Evolutionary conservation across 73 alveolate species (phyloP), one percentile per base, ranked within the genome.

Genomic region (Paramecium sonneborni): DNA sequence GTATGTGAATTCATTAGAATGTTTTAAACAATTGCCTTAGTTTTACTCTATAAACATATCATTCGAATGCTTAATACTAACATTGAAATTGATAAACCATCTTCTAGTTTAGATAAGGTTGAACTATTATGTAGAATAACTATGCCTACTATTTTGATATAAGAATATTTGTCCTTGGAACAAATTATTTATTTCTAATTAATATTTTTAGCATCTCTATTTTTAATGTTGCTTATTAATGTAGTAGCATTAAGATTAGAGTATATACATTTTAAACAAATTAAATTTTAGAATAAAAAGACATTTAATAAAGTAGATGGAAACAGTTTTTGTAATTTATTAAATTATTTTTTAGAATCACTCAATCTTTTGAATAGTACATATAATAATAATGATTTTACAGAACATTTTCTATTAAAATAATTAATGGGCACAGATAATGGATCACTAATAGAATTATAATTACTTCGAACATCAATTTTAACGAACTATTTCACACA

Each of bases 281-380:
- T 38, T 5, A 72, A 72, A 35, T 30, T 72, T 35, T 30, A 72
- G 35, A 72, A 21, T 72, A 72, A 37, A 18, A 10, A 30, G 6
- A 23, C 57, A 34, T 72, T 34, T 35, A 35, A 72, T 20, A 72
- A 72, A 38, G 32, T 37, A 21, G 86, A 72, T 35, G 86, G 86
- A 5, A 72, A 72, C 20, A 72, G 44, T 35, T 72, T 28, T 72
- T 72, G 86, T 72, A 72, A 72, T 72, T 35, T 30, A 28, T 34
- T 72, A 35, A 34, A n/a, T 32, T 72, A 35, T 30, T 30, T 4
- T 26, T 9, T 72, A 72, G 86, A 72, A 37, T 72, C 86, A 1
- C 57, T 79, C 15, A 79, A 79, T 46, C 26, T 79, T n/a, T 23
- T 79, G 43, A 79, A 79, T 79, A 79, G 55, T 37, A 79, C 76